phyloP scores from a whole-genome alignment of 345 rosid species.

The Brassica rapa region DNA sequence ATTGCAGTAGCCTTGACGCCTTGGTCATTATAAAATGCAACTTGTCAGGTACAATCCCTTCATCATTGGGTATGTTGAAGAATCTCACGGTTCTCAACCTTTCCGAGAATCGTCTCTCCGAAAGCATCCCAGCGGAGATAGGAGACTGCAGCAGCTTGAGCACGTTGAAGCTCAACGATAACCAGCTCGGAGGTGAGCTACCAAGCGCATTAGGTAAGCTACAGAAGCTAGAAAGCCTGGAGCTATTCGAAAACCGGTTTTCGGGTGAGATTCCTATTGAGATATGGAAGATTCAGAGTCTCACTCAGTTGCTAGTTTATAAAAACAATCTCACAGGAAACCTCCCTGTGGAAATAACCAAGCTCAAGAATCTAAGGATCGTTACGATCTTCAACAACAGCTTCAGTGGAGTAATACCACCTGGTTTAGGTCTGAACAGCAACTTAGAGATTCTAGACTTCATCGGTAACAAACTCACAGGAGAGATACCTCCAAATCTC shows the following conservation, averaged over 20 bases:
- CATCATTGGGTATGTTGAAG: conserved; percentile 58
- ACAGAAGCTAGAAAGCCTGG: conserved; percentile 52
- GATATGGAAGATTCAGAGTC: conserved; percentile 66
- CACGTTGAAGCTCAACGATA: conserved; percentile 43
- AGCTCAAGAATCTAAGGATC: conserved; percentile 56
- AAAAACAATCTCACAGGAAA: conserved; percentile 61
- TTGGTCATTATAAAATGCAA: conserved; percentile 48
- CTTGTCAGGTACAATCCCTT: conserved; percentile 59
- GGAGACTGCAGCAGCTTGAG: conserved; percentile 63
- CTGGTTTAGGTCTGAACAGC: conserved; percentile 64
- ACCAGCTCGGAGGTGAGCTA: conserved; percentile 62
- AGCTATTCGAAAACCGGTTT: conserved; percentile 56
- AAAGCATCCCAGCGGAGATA: conserved; percentile 61
- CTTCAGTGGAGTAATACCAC: conserved; percentile 65
- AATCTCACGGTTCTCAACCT: conserved; percentile 60
- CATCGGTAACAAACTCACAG: not conserved
- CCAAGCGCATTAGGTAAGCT: conserved; percentile 60
- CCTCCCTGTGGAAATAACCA: conserved; percentile 60
- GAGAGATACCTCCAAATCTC: not conserved
- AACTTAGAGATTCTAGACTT: conserved; percentile 25
- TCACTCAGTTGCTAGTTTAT: conserved; percentile 54
- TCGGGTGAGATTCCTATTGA: conserved; percentile 66
- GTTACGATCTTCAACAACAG: conserved; percentile 57
- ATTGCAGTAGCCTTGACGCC: conserved; percentile 55
- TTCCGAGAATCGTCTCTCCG: conserved; percentile 60